Evolutionary conservation across 768 basidiomycete species (phyloP).

Genomic region (Mycena venus): DNA sequence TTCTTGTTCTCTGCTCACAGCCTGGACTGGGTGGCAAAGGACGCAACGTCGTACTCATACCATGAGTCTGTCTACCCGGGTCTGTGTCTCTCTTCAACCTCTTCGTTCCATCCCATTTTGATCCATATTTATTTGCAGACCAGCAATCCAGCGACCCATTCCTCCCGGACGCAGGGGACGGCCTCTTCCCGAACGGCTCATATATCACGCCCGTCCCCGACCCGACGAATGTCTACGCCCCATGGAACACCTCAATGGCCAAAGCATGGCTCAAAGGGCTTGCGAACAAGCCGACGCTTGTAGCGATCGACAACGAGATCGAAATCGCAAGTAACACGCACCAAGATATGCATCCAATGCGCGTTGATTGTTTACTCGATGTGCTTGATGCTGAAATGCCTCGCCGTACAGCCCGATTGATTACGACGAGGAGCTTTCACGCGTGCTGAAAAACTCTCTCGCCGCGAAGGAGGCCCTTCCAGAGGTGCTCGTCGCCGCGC

Average conservation of each 20-base stretch:
- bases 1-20: not conserved
- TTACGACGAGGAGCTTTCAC: slow-evolving; percentile 65
- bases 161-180: too few species aligned
- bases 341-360: slow-evolving; percentile 69
- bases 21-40: not conserved
- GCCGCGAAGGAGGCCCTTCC: slow-evolving; percentile 34
- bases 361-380: slow-evolving; percentile 18
- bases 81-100: too few species aligned
- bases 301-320: slow-evolving; percentile 69
- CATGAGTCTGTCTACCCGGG: slow-evolving; percentile 59
- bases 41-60: slow-evolving; percentile 62
- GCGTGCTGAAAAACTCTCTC: slow-evolving; percentile 56
- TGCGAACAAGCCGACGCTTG: slow-evolving; percentile 60
- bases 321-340: slow-evolving; percentile 68
- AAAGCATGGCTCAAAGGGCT: slow-evolving; percentile 60
- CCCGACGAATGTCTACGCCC: slow-evolving; percentile 55
- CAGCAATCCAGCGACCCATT: too few species aligned
- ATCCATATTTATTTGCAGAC: not conserved
- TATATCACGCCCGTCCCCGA: slow-evolving; percentile 54
- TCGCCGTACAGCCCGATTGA: slow-evolving; percentile 53
- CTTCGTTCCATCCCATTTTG: too few species aligned
- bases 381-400: not conserved
- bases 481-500: slow-evolving; percentile 29
- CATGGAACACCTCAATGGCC: slow-evolving; percentile 62
- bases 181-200: slow-evolving; percentile 56